Base-by-base conservation (phyloP, 2,329 filamentous ascomycete species). In the Blastomyces emzantsi region DNA sequence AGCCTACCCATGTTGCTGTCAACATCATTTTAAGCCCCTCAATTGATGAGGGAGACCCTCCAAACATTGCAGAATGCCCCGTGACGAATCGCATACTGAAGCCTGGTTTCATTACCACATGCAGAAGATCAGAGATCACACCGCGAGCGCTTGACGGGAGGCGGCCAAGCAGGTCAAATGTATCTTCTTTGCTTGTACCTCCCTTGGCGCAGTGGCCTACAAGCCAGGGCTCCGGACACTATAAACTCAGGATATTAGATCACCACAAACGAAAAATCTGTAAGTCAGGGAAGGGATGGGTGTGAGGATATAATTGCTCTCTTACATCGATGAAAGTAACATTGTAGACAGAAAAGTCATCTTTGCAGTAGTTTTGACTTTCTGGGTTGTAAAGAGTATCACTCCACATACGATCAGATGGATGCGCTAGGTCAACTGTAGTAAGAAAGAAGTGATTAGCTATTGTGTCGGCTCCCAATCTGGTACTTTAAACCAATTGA, bases 171-270 rank as follows among this genome's bases (percentile, higher is more conserved):
- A 54, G 3, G 51, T 54, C 25, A 54, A 54, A 54, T 25, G 51
- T 54, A 54, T 13, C 5, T 19, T 54, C 51, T 33, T 33, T 17
- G 51, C 25, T 54, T n/a, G 11, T 30, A 30, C 17, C 4, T 54
- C 25, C 51, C 51, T 54, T 17, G 25, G 25, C 51, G 25, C 51
- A 54, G 51, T 54, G 51, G 7, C 51, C 51, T 33, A 33, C 51
- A 54, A 54, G 51, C 51, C 51, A 54, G 51, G 51, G 51, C 28
- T 54, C 51, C 5, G 51, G 51, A 54, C 51, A 54, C 25, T 33
- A 33, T 33, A 49, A 49, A 49, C n/a, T 49, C 45, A 13, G 19
- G 25, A 25, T 49, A 49, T 49, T 49, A 49, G n/a, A 49, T 49
- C 45, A 25, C 9, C n/a, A 13, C n/a, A 49, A 6, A 7, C 2